Conservation (phyloP, 148 eudicot genomes). For the Drosera capensis region DNA sequence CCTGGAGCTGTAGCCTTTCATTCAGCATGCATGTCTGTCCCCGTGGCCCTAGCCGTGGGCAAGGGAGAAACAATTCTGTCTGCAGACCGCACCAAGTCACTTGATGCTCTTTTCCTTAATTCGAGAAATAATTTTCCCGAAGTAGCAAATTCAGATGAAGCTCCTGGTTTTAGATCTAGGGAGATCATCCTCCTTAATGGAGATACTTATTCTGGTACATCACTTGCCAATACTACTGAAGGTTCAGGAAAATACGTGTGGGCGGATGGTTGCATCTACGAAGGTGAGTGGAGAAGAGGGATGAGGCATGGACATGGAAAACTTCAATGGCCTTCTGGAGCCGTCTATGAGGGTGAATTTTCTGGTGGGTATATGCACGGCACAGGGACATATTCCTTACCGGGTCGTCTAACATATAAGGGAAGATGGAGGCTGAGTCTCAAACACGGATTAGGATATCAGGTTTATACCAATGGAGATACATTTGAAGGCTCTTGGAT, state of each 20-base stretch:
- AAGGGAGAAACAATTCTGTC: conserved; percentile 25
- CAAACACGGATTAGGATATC: conserved; percentile 89
- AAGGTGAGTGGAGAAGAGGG: conserved; percentile 88
- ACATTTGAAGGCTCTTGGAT: conserved; percentile 94
- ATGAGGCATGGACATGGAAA: conserved; percentile 84
- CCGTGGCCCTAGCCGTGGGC: conserved; percentile 33
- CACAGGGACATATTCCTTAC: conserved; percentile 46
- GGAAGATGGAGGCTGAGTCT: conserved; percentile 86
- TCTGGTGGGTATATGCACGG: conserved; percentile 90
- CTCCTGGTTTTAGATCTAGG: conserved; percentile 39
- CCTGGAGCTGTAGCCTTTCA: conserved; percentile 17
- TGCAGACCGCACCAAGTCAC: conserved; percentile 48
- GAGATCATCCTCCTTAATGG: conserved; percentile 55
- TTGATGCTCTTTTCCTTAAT: conserved; percentile 24
- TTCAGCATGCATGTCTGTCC: conserved; percentile 76
- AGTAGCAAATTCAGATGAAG: conserved; percentile 29
- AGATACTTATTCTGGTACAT: conserved; percentile 57
- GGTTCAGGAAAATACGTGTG: conserved; percentile 75
- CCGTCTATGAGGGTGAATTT: conserved; percentile 81
- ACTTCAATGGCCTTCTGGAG: conserved; percentile 70
- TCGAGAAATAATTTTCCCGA: conserved; percentile 17
- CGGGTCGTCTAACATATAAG: conserved; percentile 44
- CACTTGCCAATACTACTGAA: conserved; percentile 64
- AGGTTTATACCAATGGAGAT: conserved; percentile 64
- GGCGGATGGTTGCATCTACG: conserved; percentile 74